These are phyloP conservation scores for Anthostomella pinea DNA, from an alignment of 2,329 filamentous ascomycete species.

Conservation along the genomic window DNA sequence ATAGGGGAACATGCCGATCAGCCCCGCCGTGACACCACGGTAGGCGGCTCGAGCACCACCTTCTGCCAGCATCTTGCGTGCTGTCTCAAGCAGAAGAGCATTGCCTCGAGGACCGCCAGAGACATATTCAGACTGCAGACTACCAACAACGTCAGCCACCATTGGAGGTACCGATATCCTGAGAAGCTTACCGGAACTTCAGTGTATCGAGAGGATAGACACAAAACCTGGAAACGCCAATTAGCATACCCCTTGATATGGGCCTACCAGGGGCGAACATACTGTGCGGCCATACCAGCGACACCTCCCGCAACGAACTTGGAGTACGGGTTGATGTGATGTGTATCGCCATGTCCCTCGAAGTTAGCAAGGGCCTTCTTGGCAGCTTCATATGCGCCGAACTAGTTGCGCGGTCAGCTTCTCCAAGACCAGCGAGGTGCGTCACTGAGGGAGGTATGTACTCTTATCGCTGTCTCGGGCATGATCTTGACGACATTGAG, in stretches of 20 bases:
- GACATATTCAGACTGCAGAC: conserved; percentile 93
- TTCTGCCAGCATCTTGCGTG: conserved; percentile 78
- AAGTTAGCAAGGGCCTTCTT: conserved; percentile 82
- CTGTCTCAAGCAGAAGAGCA: conserved; percentile 76
- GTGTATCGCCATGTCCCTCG: conserved; percentile 83
- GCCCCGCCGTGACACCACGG: conserved; percentile 87
- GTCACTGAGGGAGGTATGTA: conserved; percentile 22
- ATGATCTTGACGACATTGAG: conserved; percentile 97
- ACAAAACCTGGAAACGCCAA: conserved; percentile 60
- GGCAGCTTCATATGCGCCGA: conserved; percentile 93
- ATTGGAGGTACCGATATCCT: neutral
- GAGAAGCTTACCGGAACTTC: conserved; percentile 54
- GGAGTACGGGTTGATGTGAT: conserved; percentile 74
- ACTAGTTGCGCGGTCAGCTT: conserved; percentile 41
- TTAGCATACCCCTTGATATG: conserved; percentile 21
- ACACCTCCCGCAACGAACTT: conserved; percentile 90
- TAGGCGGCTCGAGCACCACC: conserved; percentile 78
- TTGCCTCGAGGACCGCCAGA: conserved; percentile 81
- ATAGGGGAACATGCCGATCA: conserved; percentile 96
- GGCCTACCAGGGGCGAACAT: conserved; percentile 33
- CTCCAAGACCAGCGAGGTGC: neutral
- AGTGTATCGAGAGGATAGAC: conserved; percentile 92
- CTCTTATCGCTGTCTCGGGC: conserved; percentile 95
- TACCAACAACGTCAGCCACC: conserved; percentile 43
- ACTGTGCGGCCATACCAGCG: conserved; percentile 93